Evolutionary conservation across 768 basidiomycete genomes (phyloP), one percentile per base, ranked within the genome.

Genomic region (Termitomyces heimii): DNA sequence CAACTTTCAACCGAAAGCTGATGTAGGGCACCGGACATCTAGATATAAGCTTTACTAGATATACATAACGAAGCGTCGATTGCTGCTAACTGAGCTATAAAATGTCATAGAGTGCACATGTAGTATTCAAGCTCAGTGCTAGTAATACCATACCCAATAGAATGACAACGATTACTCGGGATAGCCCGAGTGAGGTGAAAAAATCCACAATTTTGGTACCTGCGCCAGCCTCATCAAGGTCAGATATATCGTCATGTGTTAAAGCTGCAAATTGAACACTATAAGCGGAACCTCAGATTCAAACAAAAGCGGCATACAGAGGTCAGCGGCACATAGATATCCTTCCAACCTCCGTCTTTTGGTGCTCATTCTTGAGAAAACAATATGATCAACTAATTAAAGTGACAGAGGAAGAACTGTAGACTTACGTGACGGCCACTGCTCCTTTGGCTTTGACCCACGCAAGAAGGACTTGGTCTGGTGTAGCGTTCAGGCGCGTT

Each of bases 381-480:
- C 24, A 40, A 32, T 4, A 31, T 35, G 14, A 13, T 34, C n/a
- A 24, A 24, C 43, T 35, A 35, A 39, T 47, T 14, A 29, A 47
- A 9, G 45, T 35, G 34, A 12, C 42, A 18, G 20, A 44, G 45
- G 12, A 7, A 18, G 20, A 20, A 20, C 4, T 34, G 35, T 35
- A 42, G 29, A 69, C 78, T 50, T 66, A 83, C 84, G 87, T 89
- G 60, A 88, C 84, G 52, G 88, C 79, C 10, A 85, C 81, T 1
- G 75, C 81, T 40, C 83, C 83, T 66, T 91, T 90, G 31, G 79
- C 76, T 62, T 75, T 79, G 3, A 82, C 82, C 88, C 89, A 91
- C 0, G 80, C 72, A 54, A 90, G 77, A 24, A 91, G 71, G 37
- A 89, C 82, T 63, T 91, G 89, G 3, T 80, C 81, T 0, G 83